Conservation (phyloP, 140 eudicot species). For the Stevia rebaudiana region DNA sequence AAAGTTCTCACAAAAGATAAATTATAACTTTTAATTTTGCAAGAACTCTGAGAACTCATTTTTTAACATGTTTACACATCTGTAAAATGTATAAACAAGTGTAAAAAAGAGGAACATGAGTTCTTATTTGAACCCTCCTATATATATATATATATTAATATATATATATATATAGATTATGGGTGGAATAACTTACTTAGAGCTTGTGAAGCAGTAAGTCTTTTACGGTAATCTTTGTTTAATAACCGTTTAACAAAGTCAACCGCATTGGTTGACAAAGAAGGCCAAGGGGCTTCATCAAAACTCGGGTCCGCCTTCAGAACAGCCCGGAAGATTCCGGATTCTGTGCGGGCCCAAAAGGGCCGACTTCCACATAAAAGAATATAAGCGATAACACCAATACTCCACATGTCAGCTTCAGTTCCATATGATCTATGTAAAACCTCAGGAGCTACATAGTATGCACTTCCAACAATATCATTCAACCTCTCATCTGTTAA, state of each 20-base stretch:
- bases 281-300: slow-evolving; percentile 97
- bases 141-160: background rate
- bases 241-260: slow-evolving; percentile 92
- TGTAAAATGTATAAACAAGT: background rate
- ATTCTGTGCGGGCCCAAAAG: slow-evolving; percentile 97
- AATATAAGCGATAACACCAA: slow-evolving; percentile 97
- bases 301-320: slow-evolving; percentile 89
- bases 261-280: slow-evolving; percentile 83
- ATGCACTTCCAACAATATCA: slow-evolving; percentile 99
- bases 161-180: background rate
- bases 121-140: too few species aligned
- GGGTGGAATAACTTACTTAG: slow-evolving; percentile 52
- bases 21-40: too few species aligned
- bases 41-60: too few species aligned
- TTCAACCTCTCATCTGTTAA: slow-evolving; percentile 87
- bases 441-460: slow-evolving; percentile 99
- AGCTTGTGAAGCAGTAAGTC: slow-evolving; percentile 98
- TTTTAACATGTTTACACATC: background rate
- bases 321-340: slow-evolving; percentile 95
- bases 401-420: slow-evolving; percentile 99
- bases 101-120: too few species aligned
- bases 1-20: too few species aligned
- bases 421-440: slow-evolving; percentile 96
- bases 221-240: slow-evolving; percentile 87
- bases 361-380: slow-evolving; percentile 98